Percentiles rank a stretch among this genome's conserved stretches.
Conservation (phyloP, 75 land plant genomes). For the Ceratopteris richardii region DNA sequence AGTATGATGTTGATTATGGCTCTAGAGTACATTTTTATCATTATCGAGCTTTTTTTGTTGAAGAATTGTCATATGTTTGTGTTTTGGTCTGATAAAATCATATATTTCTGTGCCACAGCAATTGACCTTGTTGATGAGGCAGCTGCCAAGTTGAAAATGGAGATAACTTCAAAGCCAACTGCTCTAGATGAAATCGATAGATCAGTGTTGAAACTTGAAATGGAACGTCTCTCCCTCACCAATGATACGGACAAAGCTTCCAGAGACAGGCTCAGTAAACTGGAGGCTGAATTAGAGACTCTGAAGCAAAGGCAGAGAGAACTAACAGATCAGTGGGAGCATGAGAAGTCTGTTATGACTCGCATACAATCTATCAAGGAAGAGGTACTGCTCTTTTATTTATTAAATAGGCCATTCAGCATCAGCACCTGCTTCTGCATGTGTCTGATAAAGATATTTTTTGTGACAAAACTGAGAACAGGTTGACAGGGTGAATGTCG, state of each 20-base stretch:
- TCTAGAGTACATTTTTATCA: no score
- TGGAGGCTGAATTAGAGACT: conserved; percentile 38
- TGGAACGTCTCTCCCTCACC: conserved; percentile 59
- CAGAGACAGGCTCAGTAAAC: conserved; percentile 43
- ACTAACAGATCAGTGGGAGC: conserved; percentile 61
- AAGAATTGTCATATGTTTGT: no score
- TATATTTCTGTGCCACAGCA: no score
- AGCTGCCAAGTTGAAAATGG: conserved; percentile 74
- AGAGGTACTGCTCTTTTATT: conserved; percentile 54
- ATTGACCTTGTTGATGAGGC: conserved; percentile 72
- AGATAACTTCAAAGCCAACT: conserved; percentile 71
- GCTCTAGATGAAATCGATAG: conserved; percentile 62
- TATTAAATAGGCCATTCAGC: no score
- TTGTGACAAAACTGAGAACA: no score
- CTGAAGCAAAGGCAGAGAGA: conserved; percentile 48
- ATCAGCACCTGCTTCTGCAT: neutral
- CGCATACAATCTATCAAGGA: conserved; percentile 60
- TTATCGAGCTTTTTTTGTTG: no score
- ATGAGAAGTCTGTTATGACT: conserved; percentile 62
- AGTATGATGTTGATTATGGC: no score
- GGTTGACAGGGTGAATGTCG: conserved; percentile 84
- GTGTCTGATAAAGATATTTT: no score
- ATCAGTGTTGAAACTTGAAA: conserved; percentile 54
- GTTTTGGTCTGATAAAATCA: no score
- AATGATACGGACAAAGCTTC: conserved; percentile 68